phyloP scores from a whole-genome alignment of 116 monocot species.

The Trichopus zeylanicus region DNA sequence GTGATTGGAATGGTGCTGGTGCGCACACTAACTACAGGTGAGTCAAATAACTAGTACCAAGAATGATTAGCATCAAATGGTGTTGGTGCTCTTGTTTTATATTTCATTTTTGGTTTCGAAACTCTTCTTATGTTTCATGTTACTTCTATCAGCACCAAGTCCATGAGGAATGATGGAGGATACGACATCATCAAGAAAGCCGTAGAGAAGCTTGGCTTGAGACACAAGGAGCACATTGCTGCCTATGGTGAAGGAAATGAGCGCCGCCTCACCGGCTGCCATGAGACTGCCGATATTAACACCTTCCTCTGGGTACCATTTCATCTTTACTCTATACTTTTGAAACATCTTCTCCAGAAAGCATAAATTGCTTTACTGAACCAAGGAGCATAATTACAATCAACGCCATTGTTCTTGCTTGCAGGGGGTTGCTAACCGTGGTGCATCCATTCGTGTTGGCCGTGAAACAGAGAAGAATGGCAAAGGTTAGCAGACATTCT shows the following conservation, averaged over 20 bases:
- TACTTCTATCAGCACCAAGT: slow-evolving; percentile 52
- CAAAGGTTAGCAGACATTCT: slow-evolving; percentile 40
- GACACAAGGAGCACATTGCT: slow-evolving; percentile 77
- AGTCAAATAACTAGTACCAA: too few relatives aligned
- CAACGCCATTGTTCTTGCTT: neutral
- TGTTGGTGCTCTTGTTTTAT: too few relatives aligned
- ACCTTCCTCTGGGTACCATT: slow-evolving; percentile 79
- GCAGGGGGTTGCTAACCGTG: slow-evolving; percentile 84
- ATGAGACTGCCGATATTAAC: slow-evolving; percentile 89
- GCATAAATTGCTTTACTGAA: too few relatives aligned
- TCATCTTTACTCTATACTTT: too few relatives aligned
- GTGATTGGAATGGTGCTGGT: slow-evolving; percentile 96
- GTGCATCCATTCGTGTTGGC: slow-evolving; percentile 75
- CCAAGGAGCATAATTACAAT: too few relatives aligned
- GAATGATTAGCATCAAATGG: too few relatives aligned
- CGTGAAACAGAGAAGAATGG: slow-evolving; percentile 74
- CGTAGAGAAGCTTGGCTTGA: slow-evolving; percentile 56
- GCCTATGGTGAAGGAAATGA: slow-evolving; percentile 79
- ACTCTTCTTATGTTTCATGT: slow-evolving; percentile 4
- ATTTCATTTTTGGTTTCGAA: too few relatives aligned
- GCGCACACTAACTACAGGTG: slow-evolving; percentile 90
- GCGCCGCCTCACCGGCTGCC: slow-evolving; percentile 64
- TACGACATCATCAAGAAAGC: slow-evolving; percentile 68
- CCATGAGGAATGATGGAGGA: slow-evolving; percentile 71
- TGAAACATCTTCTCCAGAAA: neutral